These are phyloP conservation scores for Podospora comata DNA, from an alignment of 495 filamentous ascomycete species.

Conservation along the genomic window DNA sequence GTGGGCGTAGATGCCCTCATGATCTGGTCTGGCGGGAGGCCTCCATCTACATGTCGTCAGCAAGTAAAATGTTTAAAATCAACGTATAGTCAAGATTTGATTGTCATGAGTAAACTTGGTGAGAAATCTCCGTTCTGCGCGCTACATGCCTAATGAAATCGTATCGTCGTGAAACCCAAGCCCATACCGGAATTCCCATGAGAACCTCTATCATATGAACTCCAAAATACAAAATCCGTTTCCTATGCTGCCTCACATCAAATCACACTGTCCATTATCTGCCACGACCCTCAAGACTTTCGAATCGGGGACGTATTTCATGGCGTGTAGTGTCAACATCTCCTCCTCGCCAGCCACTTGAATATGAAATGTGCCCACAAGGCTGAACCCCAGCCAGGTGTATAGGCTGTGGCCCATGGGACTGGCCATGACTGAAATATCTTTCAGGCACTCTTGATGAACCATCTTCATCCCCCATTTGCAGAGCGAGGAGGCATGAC, in stretches of 20 bases:
- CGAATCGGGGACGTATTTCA: conserved; percentile 29
- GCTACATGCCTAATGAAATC: not conserved
- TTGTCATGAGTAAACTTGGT: not conserved
- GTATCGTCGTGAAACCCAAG: not conserved
- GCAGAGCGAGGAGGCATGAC: conserved; percentile 34
- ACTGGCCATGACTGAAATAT: conserved; percentile 37
- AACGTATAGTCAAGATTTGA: not conserved
- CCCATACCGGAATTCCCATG: not conserved
- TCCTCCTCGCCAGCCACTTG: conserved; percentile 35
- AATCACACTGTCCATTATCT: not conserved
- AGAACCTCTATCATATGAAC: not conserved
- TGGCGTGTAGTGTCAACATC: conserved; percentile 35
- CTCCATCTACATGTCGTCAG: not conserved
- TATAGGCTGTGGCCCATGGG: conserved; percentile 41
- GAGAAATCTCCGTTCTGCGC: not conserved
- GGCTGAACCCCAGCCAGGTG: conserved; percentile 27
- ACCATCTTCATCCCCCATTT: conserved; percentile 34
- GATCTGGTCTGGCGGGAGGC: not conserved
- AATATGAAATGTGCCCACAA: conserved; percentile 26
- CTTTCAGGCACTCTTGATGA: conserved; percentile 18
- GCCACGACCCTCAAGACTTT: not conserved
- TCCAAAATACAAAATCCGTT: not conserved
- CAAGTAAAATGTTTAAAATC: not conserved
- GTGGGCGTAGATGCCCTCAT: not conserved
- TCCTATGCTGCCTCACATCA: not conserved